Evolutionary conservation across 257 asterid species (phyloP), one percentile per base, ranked within the genome.

Genomic region (Lavandula angustifolia): DNA sequence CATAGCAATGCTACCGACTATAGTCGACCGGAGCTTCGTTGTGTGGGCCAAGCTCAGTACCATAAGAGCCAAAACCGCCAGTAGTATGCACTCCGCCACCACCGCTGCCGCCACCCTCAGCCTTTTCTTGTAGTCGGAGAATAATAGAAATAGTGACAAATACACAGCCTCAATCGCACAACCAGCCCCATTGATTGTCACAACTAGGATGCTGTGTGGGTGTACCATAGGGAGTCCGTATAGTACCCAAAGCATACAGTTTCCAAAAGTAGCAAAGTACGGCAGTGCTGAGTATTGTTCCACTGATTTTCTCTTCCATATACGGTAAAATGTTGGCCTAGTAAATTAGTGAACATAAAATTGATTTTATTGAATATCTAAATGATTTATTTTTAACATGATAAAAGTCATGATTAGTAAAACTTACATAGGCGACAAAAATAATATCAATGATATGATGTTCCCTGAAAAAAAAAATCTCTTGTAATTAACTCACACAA

Each of bases 191-290:
- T 91, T 88, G 17, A 86, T 91, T 22, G 96, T 91, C 32, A 91
- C 64, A 13, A 91, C 95, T 2, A 88, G 81, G 6, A 69, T 74
- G 82, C 96, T 91, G 50, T 86, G 38, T 0, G 96, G 95, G 73
- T 88, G 95, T 40, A 91, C 96, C 57, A 78, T 8, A 0, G 98
- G 98, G 66, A 88, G 69, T 2, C 98, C 98, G 44, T 91, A 91
- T 46, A 88, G 74, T 40, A 86, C 77, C 98, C 98, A 91, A 0
- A 91, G 80, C n/a, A 74, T 87, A 64, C 98, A 91, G 75, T 91
- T 91, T 3, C 82, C 27, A 3, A 91, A 83, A 1, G 98, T 88
- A 8, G 95, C 94, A 0, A 91, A 59, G 74, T 91, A 91, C 0
- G 98, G 98, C 10, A 80, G 27, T 7, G 94, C 66, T 0, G 95